Evolutionary conservation across 2,329 filamentous ascomycete genomes (phyloP), one percentile per base, ranked within the genome.

Genomic region (Onygena corvina): DNA sequence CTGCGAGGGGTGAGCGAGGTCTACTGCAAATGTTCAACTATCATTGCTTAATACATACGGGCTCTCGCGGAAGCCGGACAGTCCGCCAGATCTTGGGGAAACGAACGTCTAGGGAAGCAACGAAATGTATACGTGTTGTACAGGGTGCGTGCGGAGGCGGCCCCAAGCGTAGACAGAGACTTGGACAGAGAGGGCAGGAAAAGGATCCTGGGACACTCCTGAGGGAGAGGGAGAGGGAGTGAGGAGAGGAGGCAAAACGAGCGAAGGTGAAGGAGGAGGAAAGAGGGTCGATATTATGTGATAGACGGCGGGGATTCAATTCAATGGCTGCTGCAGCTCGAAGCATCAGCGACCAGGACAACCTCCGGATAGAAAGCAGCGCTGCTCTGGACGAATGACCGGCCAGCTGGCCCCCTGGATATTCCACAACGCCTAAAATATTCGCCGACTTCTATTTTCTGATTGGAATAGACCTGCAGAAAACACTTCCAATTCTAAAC

Each of bases 41-140:
- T 40, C 36, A 7, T 8, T 11, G 23, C 14, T 35, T 20, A 25
- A 27, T 27, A 42, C 21, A 27, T 21, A 29, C 21, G 21, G 18
- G 18, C 38, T 42, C 38, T 42, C 21, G 36, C 20, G 20, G 18
- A 21, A 23, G 18, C 21, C 21, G 25, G 38, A 46, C 25, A 46
- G 42, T n/a, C n/a, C n/a, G n/a, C 35, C 14, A 16, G 35, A 16
- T 21, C 14, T 25, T 16, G 9, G 30, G 42, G 18, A 29, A 31
- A 31, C 25, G 42, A 46, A 46, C 30, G 49, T n/a, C n/a, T 51
- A 36, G 53, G 51, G 35, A 54, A 47, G 29, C 55, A 56, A 45
- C 48, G 53, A 53, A 57, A 56, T 56, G 51, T 52, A 36, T 54
- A 54, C 35, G n/a, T 61, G 61, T 58, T 61, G 58, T 62, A 62